Percentiles rank a stretch among this genome's conserved stretches.
Evolutionary conservation across 2,329 filamentous ascomycete species (phyloP).

Genomic region (Verticillium klebahnii): DNA sequence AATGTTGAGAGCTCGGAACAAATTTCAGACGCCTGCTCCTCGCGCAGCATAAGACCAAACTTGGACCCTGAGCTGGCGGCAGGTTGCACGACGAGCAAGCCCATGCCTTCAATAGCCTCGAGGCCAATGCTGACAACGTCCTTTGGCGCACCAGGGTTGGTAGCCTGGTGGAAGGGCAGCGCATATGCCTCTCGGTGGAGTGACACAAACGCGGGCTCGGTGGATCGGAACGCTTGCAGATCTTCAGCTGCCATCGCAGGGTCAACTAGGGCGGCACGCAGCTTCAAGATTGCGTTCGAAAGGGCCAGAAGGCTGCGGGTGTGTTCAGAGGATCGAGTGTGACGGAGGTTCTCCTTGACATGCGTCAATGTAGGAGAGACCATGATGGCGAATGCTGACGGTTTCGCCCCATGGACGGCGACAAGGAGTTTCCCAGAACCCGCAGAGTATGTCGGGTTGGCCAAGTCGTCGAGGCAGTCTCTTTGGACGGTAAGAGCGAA

Average conservation of each 20-base stretch:
- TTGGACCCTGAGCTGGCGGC: slow-evolving; percentile 13
- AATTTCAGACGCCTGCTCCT: slow-evolving; percentile 29
- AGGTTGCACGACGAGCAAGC: slow-evolving; percentile 38
- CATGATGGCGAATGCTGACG: slow-evolving; percentile 42
- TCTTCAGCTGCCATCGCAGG: slow-evolving; percentile 27
- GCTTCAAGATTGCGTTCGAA: slow-evolving; percentile 45
- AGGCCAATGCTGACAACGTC: slow-evolving; percentile 37
- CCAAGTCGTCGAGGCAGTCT: slow-evolving; percentile 50
- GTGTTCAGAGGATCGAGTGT: slow-evolving; percentile 45
- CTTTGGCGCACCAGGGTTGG: slow-evolving; percentile 20
- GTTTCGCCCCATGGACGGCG: slow-evolving; percentile 43
- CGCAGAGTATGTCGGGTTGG: slow-evolving; percentile 46
- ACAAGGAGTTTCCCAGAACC: slow-evolving; percentile 48
- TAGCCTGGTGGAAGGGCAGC: slow-evolving; percentile 25
- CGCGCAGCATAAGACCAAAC: slow-evolving; percentile 24
- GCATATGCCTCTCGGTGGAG: slow-evolving; percentile 41
- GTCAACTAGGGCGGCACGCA: slow-evolving; percentile 34
- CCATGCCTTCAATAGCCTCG: slow-evolving; percentile 41
- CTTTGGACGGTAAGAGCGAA: slow-evolving; percentile 45
- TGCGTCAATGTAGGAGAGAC: slow-evolving; percentile 42
- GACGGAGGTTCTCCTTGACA: slow-evolving; percentile 44
- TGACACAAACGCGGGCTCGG: slow-evolving; percentile 31
- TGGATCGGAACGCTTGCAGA: slow-evolving; percentile 27
- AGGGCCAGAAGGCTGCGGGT: slow-evolving; percentile 47
- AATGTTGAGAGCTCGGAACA: slow-evolving; percentile 21